These are phyloP conservation scores for Phytopythium delawarense DNA, from an alignment of 352 stramenopile genomes.

Conservation along the genomic window DNA sequence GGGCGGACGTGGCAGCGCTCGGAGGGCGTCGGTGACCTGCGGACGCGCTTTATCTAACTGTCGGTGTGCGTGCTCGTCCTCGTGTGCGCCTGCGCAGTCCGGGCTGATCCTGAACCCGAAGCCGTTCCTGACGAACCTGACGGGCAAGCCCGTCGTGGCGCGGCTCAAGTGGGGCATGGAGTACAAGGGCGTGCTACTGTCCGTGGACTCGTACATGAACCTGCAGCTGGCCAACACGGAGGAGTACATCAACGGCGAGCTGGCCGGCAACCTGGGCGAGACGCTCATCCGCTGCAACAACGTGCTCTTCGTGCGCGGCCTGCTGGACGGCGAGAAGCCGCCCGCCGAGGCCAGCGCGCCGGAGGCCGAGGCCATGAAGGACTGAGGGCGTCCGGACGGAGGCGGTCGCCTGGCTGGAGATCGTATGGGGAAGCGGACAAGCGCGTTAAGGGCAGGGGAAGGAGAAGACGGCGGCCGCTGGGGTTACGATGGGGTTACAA, in stretches of 20 bases:
- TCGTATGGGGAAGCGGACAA: no score
- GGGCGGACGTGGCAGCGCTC: not conserved
- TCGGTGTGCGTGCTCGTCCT: constrained; percentile 11
- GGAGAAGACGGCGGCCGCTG: not conserved
- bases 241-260: constrained; percentile 97
- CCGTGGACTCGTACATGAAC: constrained; percentile 99
- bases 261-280: constrained; percentile 96
- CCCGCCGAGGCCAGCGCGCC: constrained; percentile 19
- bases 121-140: constrained; percentile 93
- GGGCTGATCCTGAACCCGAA: constrained; percentile 94
- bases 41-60: constrained; percentile 4
- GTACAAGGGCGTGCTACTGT: constrained; percentile 95
- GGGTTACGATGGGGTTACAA: not conserved
- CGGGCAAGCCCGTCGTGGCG: constrained; percentile 94
- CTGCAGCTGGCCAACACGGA: constrained; percentile 96
- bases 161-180: constrained; percentile 99
- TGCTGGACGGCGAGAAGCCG: constrained; percentile 71
- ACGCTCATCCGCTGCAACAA: constrained; percentile 99
- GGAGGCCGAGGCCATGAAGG: constrained; percentile 41
- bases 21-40: no score
- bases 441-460: not conserved
- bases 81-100: constrained; percentile 31
- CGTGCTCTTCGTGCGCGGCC: constrained; percentile 95
- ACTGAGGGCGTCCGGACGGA: constrained; percentile 2
- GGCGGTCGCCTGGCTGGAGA: no score